Conservation (phyloP, 2,329 filamentous ascomycete genomes). For the Apiospora malaysiana region DNA sequence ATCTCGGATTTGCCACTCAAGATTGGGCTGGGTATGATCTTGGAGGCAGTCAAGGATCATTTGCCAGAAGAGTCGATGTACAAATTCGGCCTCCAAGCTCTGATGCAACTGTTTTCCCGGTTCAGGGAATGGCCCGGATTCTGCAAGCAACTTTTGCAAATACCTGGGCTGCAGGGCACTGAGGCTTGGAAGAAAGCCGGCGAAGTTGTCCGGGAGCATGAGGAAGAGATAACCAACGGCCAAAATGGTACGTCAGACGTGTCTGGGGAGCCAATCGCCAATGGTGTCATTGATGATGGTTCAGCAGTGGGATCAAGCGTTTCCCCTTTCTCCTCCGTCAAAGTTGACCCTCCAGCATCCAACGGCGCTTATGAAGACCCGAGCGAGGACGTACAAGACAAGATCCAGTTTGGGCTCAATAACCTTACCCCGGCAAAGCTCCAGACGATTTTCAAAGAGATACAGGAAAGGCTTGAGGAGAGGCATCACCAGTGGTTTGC, state of each 20-base stretch:
- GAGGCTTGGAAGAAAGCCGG: slow-evolving; percentile 84
- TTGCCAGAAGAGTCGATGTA: slow-evolving; percentile 89
- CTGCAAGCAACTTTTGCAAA: slow-evolving; percentile 82
- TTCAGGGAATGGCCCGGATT: slow-evolving; percentile 96
- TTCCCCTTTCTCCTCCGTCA: slow-evolving; percentile 78
- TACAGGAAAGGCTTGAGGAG: slow-evolving; percentile 78
- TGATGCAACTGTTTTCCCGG: slow-evolving; percentile 84
- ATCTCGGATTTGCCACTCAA: slow-evolving; percentile 90
- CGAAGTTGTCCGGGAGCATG: slow-evolving; percentile 74
- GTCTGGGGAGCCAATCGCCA: slow-evolving; percentile 58
- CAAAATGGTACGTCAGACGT: slow-evolving; percentile 56
- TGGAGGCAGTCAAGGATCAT: slow-evolving; percentile 93
- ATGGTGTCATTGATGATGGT: slow-evolving; percentile 73
- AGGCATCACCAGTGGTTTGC: slow-evolving; percentile 97
- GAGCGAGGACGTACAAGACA: slow-evolving; percentile 83
- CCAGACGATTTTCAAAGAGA: slow-evolving; percentile 80
- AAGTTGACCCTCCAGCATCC: slow-evolving; percentile 71
- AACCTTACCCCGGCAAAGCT: slow-evolving; percentile 93
- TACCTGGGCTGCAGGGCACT: slow-evolving; percentile 81
- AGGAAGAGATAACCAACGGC: slow-evolving; percentile 63
- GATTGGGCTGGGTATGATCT: slow-evolving; percentile 94
- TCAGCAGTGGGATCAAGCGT: slow-evolving; percentile 63
- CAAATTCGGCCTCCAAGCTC: slow-evolving; percentile 94
- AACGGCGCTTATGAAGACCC: slow-evolving; percentile 79
- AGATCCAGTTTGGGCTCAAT: slow-evolving; percentile 94